Conservation (phyloP, 2,329 filamentous ascomycete genomes). For the Chaetomiaceae sp. region DNA sequence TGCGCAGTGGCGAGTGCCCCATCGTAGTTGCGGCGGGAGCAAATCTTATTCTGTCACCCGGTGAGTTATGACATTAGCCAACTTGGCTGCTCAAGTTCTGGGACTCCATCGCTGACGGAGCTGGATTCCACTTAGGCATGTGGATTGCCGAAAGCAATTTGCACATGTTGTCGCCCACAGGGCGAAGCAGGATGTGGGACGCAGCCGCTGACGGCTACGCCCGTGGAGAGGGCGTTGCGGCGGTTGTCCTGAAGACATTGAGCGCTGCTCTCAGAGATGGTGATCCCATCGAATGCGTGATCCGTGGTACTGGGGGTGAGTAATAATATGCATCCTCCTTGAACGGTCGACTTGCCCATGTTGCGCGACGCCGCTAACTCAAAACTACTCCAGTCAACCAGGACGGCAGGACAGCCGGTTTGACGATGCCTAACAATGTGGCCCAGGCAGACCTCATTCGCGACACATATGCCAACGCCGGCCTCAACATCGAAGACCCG, state of each 20-base stretch:
- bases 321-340: too few species aligned
- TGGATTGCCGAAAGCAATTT: not conserved
- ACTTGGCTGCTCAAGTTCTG: too few species aligned
- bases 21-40: constrained; percentile 30
- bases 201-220: constrained; percentile 47
- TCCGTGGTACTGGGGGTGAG: constrained; percentile 38
- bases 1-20: constrained; percentile 28
- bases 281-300: constrained; percentile 37
- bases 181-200: constrained; percentile 42
- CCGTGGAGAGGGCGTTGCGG: constrained; percentile 47
- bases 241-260: constrained; percentile 44
- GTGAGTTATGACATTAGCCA: constrained; percentile 23
- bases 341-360: too few species aligned
- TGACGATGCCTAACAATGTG: constrained; percentile 43
- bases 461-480: constrained; percentile 38
- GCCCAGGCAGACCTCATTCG: constrained; percentile 41
- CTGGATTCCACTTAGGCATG: not conserved
- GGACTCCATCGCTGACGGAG: too few species aligned
- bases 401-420: constrained; percentile 42
- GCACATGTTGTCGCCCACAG: constrained; percentile 35
- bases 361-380: too few species aligned
- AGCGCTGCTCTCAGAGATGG: constrained; percentile 41
- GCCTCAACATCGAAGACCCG: constrained; percentile 29
- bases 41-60: not conserved
- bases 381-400: constrained; percentile 32